A percentile compares a stretch with the other conserved stretches of the same genome.
Conservation (phyloP, 2,329 filamentous ascomycete species). For the Penicillium sp. region DNA sequence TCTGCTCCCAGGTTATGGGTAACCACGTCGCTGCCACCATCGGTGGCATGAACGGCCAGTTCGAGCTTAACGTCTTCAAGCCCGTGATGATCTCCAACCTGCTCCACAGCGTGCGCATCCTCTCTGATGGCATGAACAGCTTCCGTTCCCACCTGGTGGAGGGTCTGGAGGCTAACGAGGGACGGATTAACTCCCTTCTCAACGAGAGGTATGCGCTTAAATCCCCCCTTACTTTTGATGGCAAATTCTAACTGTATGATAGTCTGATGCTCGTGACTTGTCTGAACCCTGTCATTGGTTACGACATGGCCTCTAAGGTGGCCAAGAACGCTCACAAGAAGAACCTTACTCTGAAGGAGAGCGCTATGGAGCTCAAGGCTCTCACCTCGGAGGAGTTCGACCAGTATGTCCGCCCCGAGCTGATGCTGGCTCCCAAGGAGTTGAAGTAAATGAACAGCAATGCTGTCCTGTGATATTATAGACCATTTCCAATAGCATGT, state of each 20-base stretch:
- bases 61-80: conserved; percentile 99
- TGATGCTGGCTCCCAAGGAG: conserved; percentile 86
- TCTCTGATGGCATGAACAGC: conserved; percentile 88
- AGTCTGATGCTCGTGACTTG: conserved; percentile 98
- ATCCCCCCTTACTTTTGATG: conserved; percentile 2
- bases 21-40: conserved; percentile 93
- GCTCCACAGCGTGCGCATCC: conserved; percentile 82
- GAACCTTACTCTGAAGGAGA: conserved; percentile 88
- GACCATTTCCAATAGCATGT: conserved; percentile 17
- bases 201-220: conserved; percentile 74
- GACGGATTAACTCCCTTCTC: conserved; percentile 83
- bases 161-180: conserved; percentile 88
- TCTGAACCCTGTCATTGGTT: conserved; percentile 94
- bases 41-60: conserved; percentile 95
- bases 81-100: conserved; percentile 93
- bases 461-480: conserved; percentile 20
- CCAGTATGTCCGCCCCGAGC: conserved; percentile 80
- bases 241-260: conserved; percentile 22
- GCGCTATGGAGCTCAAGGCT: conserved; percentile 87
- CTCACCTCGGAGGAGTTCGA: conserved; percentile 89
- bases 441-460: conserved; percentile 48
- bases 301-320: conserved; percentile 95
- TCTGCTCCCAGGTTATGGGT: conserved; percentile 96
- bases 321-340: conserved; percentile 99
- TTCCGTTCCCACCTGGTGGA: conserved; percentile 91